Evolutionary conservation across 768 basidiomycete genomes (phyloP), one percentile per base, ranked within the genome.

Genomic region (Gymnopilus dilepis): DNA sequence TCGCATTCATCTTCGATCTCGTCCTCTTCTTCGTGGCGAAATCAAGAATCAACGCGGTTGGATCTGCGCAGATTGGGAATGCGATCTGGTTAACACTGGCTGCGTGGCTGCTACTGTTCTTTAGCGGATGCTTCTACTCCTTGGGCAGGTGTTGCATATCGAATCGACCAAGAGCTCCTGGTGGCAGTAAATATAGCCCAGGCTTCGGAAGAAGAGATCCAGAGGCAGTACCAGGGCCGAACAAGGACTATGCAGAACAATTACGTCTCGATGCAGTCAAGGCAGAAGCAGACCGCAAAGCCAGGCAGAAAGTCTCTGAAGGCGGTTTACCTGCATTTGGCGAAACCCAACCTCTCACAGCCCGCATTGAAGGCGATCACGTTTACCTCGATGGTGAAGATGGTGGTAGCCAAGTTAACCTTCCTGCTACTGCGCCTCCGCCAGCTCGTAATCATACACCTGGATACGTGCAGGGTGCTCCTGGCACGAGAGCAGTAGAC

Each of bases 1-100:
- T 93, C 43, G 95, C 96, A 4, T 96, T 98, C 75, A 86, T 97
- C 31, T 95, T 98, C 74, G 97, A 99, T 74, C 76, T 98, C 60
- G 91, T 85, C 66, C 78, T 97, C 59, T 99, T 98, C 78, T 94
- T 93, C 80, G 76, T 97, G 58, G 92, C 92, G 60, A 95, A 90
- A 70, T 78, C 91, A 43, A 86, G 95, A 56, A 90, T 99, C 73
- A 91, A 92, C 72, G 66, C 80, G 4, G 88, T 94, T 19, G 95
- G 92, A 5, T 81, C 80, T 0, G 95, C 97, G 0, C 76, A 80
- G 19, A 90, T 96, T 7, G 96, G 96, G n/a, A 89, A 83, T 60
- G 94, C 91, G 21, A 84, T 96, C 42, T 98, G 96, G 96, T 78
- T 98, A 47, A 94, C 93, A 2, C 84, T 98, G 33, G 90, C 86